Evolutionary conservation across 192 early-diverging fungal species (phyloP), one percentile per base, ranked within the genome.

Genomic region (Endogone sp.): DNA sequence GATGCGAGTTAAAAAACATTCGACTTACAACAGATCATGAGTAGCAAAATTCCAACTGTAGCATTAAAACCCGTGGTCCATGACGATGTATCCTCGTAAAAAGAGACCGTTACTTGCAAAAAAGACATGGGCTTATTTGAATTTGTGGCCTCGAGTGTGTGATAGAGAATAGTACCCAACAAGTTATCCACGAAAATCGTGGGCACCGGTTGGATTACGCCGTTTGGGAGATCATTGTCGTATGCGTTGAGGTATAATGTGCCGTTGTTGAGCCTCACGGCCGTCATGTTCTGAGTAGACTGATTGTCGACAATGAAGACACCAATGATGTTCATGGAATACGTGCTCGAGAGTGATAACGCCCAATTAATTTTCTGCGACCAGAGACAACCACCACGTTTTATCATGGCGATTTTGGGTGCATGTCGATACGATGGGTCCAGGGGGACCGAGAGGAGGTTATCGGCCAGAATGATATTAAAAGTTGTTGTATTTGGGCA

Each of bases 361-460:
- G 37, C 37, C 37, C 37, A 49, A 16, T 49, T 16, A 49, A 75
- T 30, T 57, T 75, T 75, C 21, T 66, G 60, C 24, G 61, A 66
- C 74, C 74, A 75, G 6, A 22, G 21, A 31, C 74, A 75, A 32
- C 27, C 2, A 9, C 74, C 74, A 25, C 74, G 62, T 37, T 61
- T 26, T 3, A 75, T 59, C 3, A 75, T 4, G 16, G 74, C 74
- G 2, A 75, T 63, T 49, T 71, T 75, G 22, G 56, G 60, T 3
- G 28, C 22, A 32, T 58, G 31, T 24, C 56, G 20, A 31, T 67
- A 62, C 1, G 62, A 49, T 25, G 62, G 23, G 1, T 49, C 37
- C 9, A 49, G 6, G 9, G 37, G 37, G 9, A 16, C 6, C 16
- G 37, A 49, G 37, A 49, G 37, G 37, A 49, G 16, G 37, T 49